phyloP scores from a whole-genome alignment of 345 rosid species.

The Hypericum androsaemum region DNA sequence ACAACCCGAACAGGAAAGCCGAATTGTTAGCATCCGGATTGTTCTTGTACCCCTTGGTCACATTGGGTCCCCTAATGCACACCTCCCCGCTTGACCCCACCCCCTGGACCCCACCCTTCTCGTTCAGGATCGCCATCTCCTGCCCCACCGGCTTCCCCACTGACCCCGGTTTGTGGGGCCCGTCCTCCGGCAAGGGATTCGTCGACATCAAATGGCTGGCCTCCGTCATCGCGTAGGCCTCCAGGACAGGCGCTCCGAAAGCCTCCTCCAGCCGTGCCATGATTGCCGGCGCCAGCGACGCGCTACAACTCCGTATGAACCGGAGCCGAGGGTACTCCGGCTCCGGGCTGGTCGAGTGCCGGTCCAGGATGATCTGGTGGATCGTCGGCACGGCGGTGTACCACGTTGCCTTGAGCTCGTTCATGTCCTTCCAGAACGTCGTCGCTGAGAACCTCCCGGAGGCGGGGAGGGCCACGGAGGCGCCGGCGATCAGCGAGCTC shows the following conservation, averaged over 20 bases:
- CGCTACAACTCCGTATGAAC: constrained; percentile 83
- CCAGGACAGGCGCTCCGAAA: constrained; percentile 72
- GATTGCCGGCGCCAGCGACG: constrained; percentile 70
- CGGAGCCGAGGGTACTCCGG: constrained; percentile 54
- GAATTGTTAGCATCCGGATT: constrained; percentile 77
- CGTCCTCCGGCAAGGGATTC: constrained; percentile 72
- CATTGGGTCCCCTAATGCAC: constrained; percentile 83
- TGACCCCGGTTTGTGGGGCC: constrained; percentile 68
- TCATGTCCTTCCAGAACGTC: constrained; percentile 74
- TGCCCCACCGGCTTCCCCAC: constrained; percentile 84
- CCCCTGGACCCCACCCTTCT: constrained; percentile 47
- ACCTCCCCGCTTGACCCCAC: constrained; percentile 52
- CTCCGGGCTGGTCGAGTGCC: constrained; percentile 53
- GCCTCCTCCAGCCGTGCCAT: constrained; percentile 66
- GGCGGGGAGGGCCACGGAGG: constrained; percentile 68
- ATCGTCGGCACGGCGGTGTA: constrained; percentile 87
- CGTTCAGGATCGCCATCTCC: constrained; percentile 63
- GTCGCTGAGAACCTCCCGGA: constrained; percentile 82
- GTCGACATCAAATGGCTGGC: constrained; percentile 76
- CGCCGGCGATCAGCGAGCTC: constrained; percentile 67
- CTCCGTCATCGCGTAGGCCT: constrained; percentile 93
- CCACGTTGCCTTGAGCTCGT: constrained; percentile 66
- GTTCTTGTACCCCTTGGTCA: constrained; percentile 82
- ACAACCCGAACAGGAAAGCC: constrained; percentile 85
- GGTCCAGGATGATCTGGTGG: constrained; percentile 81